These are phyloP conservation scores for Apiotrichum domesticum DNA, from an alignment of 1,284 basidiomycete species.

Conservation along the genomic window DNA sequence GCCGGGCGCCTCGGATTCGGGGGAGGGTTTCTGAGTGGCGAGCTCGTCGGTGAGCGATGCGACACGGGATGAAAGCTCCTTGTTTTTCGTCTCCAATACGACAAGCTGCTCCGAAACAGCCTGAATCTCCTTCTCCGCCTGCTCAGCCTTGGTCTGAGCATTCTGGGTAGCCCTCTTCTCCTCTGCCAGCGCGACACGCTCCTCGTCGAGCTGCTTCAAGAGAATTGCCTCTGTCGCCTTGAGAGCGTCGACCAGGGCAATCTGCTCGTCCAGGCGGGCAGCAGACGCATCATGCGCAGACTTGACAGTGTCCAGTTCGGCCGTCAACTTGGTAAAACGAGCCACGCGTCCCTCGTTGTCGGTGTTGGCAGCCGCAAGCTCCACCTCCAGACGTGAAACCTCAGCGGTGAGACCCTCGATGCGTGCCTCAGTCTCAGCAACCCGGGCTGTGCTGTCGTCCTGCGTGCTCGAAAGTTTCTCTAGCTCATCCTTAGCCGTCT, in stretches of 20 bases:
- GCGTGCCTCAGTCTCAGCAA: not conserved
- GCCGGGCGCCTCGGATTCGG: slow-evolving; percentile 1
- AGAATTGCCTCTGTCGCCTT: not conserved
- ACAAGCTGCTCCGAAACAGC: slow-evolving; percentile 1
- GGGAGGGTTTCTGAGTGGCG: not conserved
- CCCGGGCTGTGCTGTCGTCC: not conserved
- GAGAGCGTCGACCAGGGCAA: not conserved
- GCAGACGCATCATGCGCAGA: not conserved
- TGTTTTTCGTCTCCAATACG: slow-evolving; percentile 10
- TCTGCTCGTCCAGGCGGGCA: not conserved
- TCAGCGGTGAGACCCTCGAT: not conserved
- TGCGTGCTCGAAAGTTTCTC: not conserved
- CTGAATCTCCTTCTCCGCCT: slow-evolving; percentile 4
- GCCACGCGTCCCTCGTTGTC: not conserved
- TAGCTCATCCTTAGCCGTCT: not conserved
- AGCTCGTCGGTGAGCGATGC: slow-evolving; percentile 8
- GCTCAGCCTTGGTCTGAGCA: not conserved
- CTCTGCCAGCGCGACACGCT: not conserved
- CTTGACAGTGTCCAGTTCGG: not conserved
- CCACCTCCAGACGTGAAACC: not conserved
- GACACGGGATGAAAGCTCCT: slow-evolving; percentile 6
- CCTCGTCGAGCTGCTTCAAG: not conserved
- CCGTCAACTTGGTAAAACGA: not conserved
- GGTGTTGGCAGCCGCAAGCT: not conserved
- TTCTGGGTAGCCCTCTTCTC: not conserved